Evolutionary conservation across 202 grass and related monocot species (phyloP).

Genomic region (Digitaria exilis): DNA sequence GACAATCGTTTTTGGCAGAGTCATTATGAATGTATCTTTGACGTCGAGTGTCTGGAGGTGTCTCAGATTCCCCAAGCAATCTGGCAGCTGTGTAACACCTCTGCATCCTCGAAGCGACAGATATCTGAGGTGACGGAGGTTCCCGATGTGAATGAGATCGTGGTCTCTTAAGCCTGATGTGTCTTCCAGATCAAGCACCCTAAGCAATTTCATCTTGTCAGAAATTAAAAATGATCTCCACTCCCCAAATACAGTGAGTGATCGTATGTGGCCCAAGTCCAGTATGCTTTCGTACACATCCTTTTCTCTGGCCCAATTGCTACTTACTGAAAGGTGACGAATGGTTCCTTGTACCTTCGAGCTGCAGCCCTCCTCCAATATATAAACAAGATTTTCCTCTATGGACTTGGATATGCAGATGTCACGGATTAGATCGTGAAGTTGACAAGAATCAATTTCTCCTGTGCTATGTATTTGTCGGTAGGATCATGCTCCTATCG

Average conservation of each 20-base stretch:
- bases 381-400: background rate
- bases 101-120: background rate
- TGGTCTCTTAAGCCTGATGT: conserved; percentile 10
- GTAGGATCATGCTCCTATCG: background rate
- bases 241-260: background rate
- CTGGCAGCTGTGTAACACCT: background rate
- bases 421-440: background rate
- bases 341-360: too few relatives aligned
- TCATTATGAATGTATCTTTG: conserved; percentile 29
- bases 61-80: background rate
- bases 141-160: background rate
- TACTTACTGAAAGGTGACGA: background rate
- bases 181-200: conserved; percentile 41
- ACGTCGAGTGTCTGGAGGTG: conserved; percentile 26
- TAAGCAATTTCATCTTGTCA: conserved; percentile 30
- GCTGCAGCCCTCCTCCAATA: background rate
- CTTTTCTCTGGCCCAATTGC: background rate
- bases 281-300: background rate
- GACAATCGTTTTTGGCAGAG: conserved; percentile 21
- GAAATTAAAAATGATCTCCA: conserved; percentile 2
- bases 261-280: background rate
- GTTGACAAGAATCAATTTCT: background rate
- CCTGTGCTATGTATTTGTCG: background rate
- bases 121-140: conserved; percentile 14
- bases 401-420: background rate